phyloP scores from a whole-genome alignment of 108 stramenopile genomes.

The Craspedostauros australis region DNA sequence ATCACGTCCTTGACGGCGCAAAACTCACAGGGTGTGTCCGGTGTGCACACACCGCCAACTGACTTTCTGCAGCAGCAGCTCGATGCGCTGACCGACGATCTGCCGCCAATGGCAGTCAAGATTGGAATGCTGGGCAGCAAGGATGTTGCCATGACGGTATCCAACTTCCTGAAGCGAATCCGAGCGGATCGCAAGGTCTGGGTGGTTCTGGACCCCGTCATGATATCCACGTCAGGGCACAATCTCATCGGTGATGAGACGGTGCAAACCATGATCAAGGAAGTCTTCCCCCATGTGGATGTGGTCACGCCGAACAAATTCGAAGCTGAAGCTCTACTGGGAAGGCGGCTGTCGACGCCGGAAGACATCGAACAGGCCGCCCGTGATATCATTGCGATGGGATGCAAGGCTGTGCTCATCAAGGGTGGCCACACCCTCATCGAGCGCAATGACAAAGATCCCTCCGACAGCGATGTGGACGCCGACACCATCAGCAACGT shows the following conservation, averaged over 20 bases:
- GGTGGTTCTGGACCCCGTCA: slow-evolving; percentile 90
- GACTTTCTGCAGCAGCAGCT: slow-evolving; percentile 54
- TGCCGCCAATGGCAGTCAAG: slow-evolving; percentile 81
- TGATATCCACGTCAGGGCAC: slow-evolving; percentile 87
- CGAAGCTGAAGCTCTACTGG: slow-evolving; percentile 87
- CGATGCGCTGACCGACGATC: slow-evolving; percentile 58
- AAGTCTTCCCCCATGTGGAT: slow-evolving; percentile 78
- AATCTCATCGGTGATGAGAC: slow-evolving; percentile 76
- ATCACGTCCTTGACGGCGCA: slow-evolving; percentile 89
- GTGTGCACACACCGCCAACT: slow-evolving; percentile 52
- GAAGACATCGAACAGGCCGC: slow-evolving; percentile 81
- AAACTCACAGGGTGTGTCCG: slow-evolving; percentile 69
- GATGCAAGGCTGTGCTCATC: slow-evolving; percentile 74
- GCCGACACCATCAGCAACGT: slow-evolving; percentile 15
- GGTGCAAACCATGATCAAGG: slow-evolving; percentile 51
- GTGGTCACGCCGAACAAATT: slow-evolving; percentile 87
- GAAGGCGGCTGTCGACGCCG: slow-evolving; percentile 37
- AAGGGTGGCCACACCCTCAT: slow-evolving; percentile 84
- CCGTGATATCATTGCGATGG: slow-evolving; percentile 57
- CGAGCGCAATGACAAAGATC: too few relatives aligned
- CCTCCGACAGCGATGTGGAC: slow-evolving; percentile 3
- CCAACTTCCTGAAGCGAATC: slow-evolving; percentile 40
- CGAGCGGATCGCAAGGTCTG: slow-evolving; percentile 26
- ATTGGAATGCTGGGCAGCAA: slow-evolving; percentile 86
- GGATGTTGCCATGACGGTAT: slow-evolving; percentile 65